phyloP scores from a whole-genome alignment of 139 green algal species.

The Chlorella vulgaris region DNA sequence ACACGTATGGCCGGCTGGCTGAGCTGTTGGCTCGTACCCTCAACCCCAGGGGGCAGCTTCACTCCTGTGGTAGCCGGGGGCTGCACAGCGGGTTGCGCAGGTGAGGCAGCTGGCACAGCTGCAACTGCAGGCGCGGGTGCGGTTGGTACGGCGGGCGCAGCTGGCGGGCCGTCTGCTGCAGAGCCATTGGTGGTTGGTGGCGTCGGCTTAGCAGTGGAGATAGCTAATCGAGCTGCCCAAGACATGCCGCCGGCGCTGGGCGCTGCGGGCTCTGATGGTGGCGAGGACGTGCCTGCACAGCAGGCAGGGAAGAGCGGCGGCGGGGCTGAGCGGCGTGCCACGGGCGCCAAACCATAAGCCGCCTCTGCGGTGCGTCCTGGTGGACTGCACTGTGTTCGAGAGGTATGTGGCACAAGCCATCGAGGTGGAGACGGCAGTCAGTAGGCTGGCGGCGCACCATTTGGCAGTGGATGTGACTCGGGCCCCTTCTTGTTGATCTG shows the following conservation, averaged over 20 bases:
- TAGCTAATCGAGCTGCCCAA: constrained; percentile 15
- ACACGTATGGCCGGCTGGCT: too few relatives aligned
- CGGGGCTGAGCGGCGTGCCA: background rate
- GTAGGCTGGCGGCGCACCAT: constrained; percentile 7
- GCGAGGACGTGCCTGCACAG: constrained; percentile 20
- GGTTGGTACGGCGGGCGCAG: background rate
- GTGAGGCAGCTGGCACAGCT: background rate
- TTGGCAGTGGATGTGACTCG: constrained; percentile 13
- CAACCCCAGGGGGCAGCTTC: constrained; percentile 39
- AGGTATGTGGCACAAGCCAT: background rate
- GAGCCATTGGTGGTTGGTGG: constrained; percentile 1
- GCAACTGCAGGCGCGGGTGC: background rate
- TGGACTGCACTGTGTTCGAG: background rate
- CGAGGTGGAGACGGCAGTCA: background rate
- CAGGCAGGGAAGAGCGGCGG: background rate
- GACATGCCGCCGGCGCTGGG: constrained; percentile 21
- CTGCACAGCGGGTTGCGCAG: too few relatives aligned
- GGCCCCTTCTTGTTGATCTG: constrained; percentile 14
- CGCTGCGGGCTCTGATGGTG: background rate
- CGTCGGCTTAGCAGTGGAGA: background rate
- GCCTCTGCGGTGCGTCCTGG: too few relatives aligned
- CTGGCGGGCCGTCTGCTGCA: background rate
- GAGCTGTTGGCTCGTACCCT: too few relatives aligned
- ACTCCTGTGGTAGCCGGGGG: background rate
- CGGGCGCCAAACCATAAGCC: too few relatives aligned